These are phyloP conservation scores for Neurospora hispaniola DNA, from an alignment of 495 filamentous ascomycete genomes.

Conservation along the genomic window DNA sequence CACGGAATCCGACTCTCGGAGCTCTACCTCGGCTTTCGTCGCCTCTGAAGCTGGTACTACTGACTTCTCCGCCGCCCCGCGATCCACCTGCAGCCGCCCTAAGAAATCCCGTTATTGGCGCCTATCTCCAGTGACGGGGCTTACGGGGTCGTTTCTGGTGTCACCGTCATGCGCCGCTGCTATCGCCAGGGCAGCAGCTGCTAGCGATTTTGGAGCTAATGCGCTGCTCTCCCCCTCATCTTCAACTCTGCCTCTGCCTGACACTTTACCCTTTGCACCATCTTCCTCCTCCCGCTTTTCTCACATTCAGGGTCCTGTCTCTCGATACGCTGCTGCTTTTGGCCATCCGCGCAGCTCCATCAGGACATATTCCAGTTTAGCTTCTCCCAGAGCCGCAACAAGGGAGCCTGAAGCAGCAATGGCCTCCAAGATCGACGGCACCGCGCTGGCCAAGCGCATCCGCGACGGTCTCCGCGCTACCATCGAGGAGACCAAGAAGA, in stretches of 20 bases:
- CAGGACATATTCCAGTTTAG: slow-evolving; percentile 31
- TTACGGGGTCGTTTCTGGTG: background rate
- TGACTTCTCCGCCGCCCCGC: slow-evolving; percentile 2
- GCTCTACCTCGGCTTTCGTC: background rate
- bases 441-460: slow-evolving; percentile 82
- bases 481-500: slow-evolving; percentile 69
- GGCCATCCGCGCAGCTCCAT: background rate
- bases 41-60: background rate
- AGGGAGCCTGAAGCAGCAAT: slow-evolving; percentile 49
- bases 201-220: background rate
- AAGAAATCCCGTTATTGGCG: background rate
- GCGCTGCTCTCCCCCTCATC: background rate
- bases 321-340: background rate
- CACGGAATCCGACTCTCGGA: background rate
- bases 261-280: background rate
- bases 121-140: background rate
- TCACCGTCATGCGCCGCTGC: background rate
- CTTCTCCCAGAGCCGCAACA: slow-evolving; percentile 44
- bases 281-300: background rate
- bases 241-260: background rate
- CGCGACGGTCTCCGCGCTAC: slow-evolving; percentile 65
- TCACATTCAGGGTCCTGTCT: background rate
- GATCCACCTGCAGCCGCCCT: slow-evolving; percentile 3
- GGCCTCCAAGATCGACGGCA: slow-evolving; percentile 90
- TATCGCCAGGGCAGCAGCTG: background rate